Conservation (phyloP, 208 protist genomes). For the Trypanosoma lewisi region DNA sequence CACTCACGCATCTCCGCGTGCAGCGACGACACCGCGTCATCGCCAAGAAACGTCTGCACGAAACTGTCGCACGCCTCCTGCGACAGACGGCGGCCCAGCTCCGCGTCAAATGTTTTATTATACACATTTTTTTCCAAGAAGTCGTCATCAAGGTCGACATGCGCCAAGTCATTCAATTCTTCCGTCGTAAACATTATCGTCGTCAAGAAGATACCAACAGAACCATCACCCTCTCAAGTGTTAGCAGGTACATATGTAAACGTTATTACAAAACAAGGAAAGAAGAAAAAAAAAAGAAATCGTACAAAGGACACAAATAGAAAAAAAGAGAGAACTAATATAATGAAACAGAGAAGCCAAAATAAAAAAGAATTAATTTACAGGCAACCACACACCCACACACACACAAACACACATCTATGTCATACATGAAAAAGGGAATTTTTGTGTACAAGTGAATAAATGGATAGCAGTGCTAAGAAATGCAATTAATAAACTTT, state of each 20-base stretch:
- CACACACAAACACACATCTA: slow-evolving; percentile 7
- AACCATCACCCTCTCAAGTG: slow-evolving; percentile 2
- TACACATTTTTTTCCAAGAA: slow-evolving; percentile 49
- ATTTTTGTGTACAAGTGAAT: too few species aligned
- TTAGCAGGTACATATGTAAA: too few species aligned
- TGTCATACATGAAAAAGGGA: neutral
- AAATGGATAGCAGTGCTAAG: neutral
- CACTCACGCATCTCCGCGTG: slow-evolving; percentile 58
- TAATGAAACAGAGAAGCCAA: slow-evolving; percentile 3
- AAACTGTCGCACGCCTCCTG: slow-evolving; percentile 63
- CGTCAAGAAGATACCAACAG: neutral
- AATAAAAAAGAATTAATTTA: too few species aligned
- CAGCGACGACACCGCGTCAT: slow-evolving; percentile 62
- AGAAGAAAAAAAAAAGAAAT: too few species aligned
- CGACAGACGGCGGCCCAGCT: slow-evolving; percentile 34
- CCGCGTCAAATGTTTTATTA: slow-evolving; percentile 32
- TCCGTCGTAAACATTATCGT: slow-evolving; percentile 17
- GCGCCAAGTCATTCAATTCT: slow-evolving; percentile 62
- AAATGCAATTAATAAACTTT: neutral
- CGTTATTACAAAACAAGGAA: too few species aligned
- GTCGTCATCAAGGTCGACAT: slow-evolving; percentile 50
- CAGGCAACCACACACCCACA: neutral
- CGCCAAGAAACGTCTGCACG: slow-evolving; percentile 59
- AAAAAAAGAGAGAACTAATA: slow-evolving; percentile 12
- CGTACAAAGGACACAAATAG: too few species aligned